Evolutionary conservation across 768 basidiomycete genomes (phyloP), one percentile per base, ranked within the genome.

Genomic region (Boletus tomentosulus): DNA sequence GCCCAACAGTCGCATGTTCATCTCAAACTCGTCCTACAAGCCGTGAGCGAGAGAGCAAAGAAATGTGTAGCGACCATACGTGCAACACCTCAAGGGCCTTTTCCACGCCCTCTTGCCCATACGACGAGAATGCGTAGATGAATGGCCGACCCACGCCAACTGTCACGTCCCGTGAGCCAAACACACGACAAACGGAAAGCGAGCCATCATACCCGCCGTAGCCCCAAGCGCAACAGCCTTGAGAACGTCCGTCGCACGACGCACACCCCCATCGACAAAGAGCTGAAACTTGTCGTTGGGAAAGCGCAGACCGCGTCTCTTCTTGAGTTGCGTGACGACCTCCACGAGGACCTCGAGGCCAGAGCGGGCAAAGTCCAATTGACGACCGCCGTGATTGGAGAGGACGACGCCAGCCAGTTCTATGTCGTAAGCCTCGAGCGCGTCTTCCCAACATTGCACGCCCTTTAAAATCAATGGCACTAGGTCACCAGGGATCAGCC

Each of bases 1-100:
- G 7, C 96, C 96, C 28, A 99, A 71, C 2, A 98, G 76, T 15
- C 95, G 86, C 82, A 98, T 80, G 71, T 96, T 94, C 96, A 98
- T 98, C 76, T 95, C 92, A 62, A 99, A 92, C 70, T 99, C 96
- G 61, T 95, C 92, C 92, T 98, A 65, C 28, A 25, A 31, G 6
- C 13, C 41, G 24, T 61, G 12, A 57, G 42, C 19, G 38, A 25
- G 13, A 22, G 48, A 43, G 15, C 12, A 11, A 45, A 11, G 10
- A 34, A 38, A 34, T 6, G 2, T 15, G 3, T 9, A 10, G n/a
- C 13, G 27, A 6, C 65, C 80, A 53, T 62, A 87, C 90, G 58
- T 79, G 78, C 44, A 95, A 69, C 48, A 96, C 90, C 61, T 89
- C 80, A 50, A 97, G 64, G 1, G 91, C 90, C 58, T 80, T 84